Conservation (phyloP, 1,284 basidiomycete genomes). For the Cystobasidium slooffiae region DNA sequence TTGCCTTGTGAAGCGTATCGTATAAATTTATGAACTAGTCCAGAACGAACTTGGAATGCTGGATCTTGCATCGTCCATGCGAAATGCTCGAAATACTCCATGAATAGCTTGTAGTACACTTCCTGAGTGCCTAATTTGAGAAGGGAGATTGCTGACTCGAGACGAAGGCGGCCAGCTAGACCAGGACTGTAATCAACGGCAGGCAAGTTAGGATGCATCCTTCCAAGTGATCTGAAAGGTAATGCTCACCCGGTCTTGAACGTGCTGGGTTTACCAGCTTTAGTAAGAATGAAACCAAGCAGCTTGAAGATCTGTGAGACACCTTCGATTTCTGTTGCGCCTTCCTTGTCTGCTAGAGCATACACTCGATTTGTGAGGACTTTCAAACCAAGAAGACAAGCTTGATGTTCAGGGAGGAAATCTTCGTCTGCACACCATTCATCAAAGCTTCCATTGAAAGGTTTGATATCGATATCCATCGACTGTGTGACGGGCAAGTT, state of each 20-base stretch:
- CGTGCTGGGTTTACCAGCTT: conserved; percentile 48
- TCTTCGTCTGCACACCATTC: conserved; percentile 76
- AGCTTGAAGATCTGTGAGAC: conserved; percentile 24
- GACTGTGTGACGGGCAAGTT: too few relatives aligned
- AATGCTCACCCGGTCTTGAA: conserved; percentile 47
- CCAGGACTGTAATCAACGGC: conserved; percentile 36
- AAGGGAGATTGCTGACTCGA: conserved; percentile 79
- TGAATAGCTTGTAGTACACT: conserved; percentile 62
- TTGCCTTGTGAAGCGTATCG: conserved; percentile 60
- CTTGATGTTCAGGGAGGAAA: conserved; percentile 63
- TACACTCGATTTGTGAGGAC: conserved; percentile 77
- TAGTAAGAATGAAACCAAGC: conserved; percentile 18
- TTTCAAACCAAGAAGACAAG: conserved; percentile 76
- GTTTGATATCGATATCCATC: conserved; percentile 10
- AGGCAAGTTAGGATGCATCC: background rate
- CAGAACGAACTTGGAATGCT: conserved; percentile 80
- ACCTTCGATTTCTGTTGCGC: conserved; percentile 67
- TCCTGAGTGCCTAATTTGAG: conserved; percentile 75
- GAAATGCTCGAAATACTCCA: conserved; percentile 45
- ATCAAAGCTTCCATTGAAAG: conserved; percentile 54
- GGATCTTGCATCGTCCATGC: conserved; percentile 67
- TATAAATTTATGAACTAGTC: conserved; percentile 76
- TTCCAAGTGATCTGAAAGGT: background rate
- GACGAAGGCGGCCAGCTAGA: conserved; percentile 63
- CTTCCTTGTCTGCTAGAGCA: conserved; percentile 66